phyloP scores from a whole-genome alignment of 73 alveolate species.

The Urostyla sp. region DNA sequence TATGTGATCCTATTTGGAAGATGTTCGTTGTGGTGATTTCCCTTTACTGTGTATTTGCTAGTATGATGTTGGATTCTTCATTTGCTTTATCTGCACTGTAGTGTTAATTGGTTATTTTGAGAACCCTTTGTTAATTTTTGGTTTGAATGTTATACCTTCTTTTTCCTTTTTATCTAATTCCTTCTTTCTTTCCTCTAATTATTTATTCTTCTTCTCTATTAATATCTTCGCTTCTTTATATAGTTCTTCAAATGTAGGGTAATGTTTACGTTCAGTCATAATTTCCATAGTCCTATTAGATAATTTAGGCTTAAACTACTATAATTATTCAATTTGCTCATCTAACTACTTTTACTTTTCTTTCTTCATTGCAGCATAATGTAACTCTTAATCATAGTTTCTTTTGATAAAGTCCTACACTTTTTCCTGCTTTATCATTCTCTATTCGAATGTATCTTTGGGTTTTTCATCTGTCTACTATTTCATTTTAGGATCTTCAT shows the following conservation, averaged over 20 bases:
- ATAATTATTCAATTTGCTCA: constrained; percentile 11
- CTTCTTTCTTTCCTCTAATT: constrained; percentile 6
- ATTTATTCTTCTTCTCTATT: neutral
- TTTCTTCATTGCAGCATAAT: neutral
- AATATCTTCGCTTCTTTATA: constrained; percentile 33
- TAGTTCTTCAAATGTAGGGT: constrained; percentile 47
- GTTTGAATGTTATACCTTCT: constrained; percentile 38
- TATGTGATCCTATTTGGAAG: neutral
- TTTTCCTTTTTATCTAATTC: constrained; percentile 2
- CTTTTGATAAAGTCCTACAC: constrained; percentile 31
- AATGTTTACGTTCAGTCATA: constrained; percentile 29
- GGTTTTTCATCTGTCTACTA: neutral
- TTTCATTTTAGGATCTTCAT: constrained; percentile 20
- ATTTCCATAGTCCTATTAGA: constrained; percentile 36
- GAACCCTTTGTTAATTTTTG: neutral
- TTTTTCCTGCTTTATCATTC: constrained; percentile 6
- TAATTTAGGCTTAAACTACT: constrained; percentile 21
- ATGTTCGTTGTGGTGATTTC: neutral
- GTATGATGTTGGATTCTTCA: neutral
- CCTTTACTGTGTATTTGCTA: neutral
- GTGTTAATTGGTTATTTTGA: neutral
- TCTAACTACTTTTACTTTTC: neutral
- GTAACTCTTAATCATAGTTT: constrained; percentile 34
- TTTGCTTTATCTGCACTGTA: neutral
- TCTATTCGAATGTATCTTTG: neutral